These are phyloP conservation scores for Saccharomycopsis sp. DNA, from an alignment of 805 yeast genomes.

Conservation along the genomic window DNA sequence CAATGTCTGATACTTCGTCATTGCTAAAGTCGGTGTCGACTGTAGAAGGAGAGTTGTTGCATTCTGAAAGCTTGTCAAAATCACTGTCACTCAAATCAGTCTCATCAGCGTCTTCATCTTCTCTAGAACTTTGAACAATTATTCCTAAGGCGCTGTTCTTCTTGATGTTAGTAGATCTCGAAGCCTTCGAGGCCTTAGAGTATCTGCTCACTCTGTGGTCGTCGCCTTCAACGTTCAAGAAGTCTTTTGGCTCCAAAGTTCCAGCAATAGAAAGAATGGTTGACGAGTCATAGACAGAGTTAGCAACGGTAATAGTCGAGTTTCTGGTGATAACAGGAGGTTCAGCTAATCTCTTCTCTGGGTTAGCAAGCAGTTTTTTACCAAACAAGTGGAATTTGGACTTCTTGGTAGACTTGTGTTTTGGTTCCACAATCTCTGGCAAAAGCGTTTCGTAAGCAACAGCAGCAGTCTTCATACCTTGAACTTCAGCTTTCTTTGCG, in stretches of 20 bases:
- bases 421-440: neutral
- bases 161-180: constrained; percentile 5
- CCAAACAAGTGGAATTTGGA: neutral
- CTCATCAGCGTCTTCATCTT: constrained; percentile 4
- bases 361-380: neutral
- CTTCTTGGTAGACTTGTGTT: neutral
- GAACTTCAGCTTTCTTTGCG: constrained; percentile 4
- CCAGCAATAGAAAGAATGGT: constrained; percentile 18
- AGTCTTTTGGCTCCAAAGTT: constrained; percentile 15
- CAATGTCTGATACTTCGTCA: constrained; percentile 6
- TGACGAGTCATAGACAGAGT: constrained; percentile 7
- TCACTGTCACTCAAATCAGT: constrained; percentile 11
- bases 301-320: constrained; percentile 8
- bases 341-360: neutral
- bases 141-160: constrained; percentile 19
- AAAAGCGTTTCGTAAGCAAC: neutral
- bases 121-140: neutral
- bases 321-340: neutral
- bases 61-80: constrained; percentile 1
- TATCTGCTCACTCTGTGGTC: neutral
- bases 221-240: constrained; percentile 10
- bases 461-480: neutral
- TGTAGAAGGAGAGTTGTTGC: constrained; percentile 10
- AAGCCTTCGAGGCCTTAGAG: constrained; percentile 1
- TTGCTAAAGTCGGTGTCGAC: constrained; percentile 12